Evolutionary conservation across 1,139 yeast genomes (phyloP).

Genomic region (Suzukiozyma palmioleophila): DNA sequence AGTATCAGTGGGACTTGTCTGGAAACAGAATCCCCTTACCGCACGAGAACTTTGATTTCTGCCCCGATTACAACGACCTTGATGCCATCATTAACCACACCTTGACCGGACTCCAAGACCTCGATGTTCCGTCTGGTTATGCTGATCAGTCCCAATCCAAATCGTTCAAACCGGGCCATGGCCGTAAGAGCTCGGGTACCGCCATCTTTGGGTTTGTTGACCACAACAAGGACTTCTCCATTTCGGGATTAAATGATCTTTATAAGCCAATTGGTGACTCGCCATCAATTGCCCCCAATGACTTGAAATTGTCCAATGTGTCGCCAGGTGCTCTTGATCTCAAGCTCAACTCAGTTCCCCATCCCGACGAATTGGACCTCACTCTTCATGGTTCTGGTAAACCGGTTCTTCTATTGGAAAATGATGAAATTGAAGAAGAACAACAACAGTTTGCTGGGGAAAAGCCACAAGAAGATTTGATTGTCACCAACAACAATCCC

Average conservation of each 20-base stretch:
- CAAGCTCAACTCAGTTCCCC: background rate
- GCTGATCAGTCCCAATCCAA: slow-evolving; percentile 12
- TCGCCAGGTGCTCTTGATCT: too few species aligned
- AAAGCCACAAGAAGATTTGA: slow-evolving; percentile 27
- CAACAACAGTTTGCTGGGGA: slow-evolving; percentile 1
- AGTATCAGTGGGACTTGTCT: slow-evolving; percentile 33
- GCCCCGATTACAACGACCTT: slow-evolving; percentile 31
- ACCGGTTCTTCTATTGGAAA: slow-evolving; percentile 18
- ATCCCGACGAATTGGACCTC: slow-evolving; percentile 10
- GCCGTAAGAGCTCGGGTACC: slow-evolving; percentile 51
- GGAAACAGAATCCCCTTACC: slow-evolving; percentile 31
- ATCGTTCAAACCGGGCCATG: slow-evolving; percentile 18
- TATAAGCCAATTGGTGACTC: slow-evolving; percentile 19
- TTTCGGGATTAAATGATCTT: slow-evolving; percentile 33
- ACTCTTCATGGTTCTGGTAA: slow-evolving; percentile 11
- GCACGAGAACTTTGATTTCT: slow-evolving; percentile 39
- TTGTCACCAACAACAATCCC: slow-evolving; percentile 37
- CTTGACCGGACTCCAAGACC: slow-evolving; percentile 42
- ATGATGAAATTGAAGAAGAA: slow-evolving; percentile 24
- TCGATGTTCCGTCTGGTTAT: slow-evolving; percentile 49
- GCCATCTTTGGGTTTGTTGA: slow-evolving; percentile 60
- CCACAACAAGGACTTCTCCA: slow-evolving; percentile 49
- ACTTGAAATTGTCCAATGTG: slow-evolving; percentile 12
- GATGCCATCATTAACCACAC: slow-evolving; percentile 44
- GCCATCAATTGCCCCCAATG: slow-evolving; percentile 34